Percentiles rank a stretch among this genome's conserved stretches.
These are phyloP conservation scores for Hansenula sp. DNA, from an alignment of 1,139 yeast genomes.

Conservation along the genomic window DNA sequence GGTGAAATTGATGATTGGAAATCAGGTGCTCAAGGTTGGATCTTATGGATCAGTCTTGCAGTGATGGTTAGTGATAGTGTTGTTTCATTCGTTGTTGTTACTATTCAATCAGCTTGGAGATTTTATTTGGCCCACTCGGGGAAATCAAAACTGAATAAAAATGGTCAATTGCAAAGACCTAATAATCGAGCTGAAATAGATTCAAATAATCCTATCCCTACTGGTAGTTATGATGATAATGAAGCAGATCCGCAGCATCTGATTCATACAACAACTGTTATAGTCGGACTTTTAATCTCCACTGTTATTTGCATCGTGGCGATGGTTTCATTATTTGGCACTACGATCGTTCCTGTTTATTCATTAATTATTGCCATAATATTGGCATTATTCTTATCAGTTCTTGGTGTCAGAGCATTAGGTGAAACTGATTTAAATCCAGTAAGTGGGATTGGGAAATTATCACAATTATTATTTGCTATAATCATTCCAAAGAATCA, in stretches of 20 bases:
- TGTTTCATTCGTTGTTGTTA: conserved; percentile 71
- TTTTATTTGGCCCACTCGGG: conserved; percentile 12
- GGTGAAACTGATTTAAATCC: conserved; percentile 98
- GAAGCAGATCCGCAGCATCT: conserved; percentile 40
- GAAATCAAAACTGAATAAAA: neutral
- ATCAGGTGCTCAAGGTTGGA: conserved; percentile 95
- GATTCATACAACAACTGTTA: conserved; percentile 47
- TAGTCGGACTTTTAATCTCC: conserved; percentile 61
- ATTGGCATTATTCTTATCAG: conserved; percentile 73
- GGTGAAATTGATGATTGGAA: conserved; percentile 92
- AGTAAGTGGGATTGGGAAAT: conserved; percentile 92
- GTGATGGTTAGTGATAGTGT: conserved; percentile 93
- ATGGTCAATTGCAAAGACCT: neutral
- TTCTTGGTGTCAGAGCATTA: conserved; percentile 86
- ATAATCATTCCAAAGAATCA: conserved; percentile 69
- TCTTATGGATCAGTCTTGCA: conserved; percentile 87
- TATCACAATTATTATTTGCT: conserved; percentile 87
- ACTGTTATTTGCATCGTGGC: conserved; percentile 63
- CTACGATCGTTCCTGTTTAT: conserved; percentile 60
- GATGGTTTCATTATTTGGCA: conserved; percentile 65
- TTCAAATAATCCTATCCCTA: neutral
- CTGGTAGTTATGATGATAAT: conserved; percentile 1
- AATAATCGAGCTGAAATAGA: neutral
- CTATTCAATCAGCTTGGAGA: conserved; percentile 39
- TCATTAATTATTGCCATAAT: conserved; percentile 65